Evolutionary conservation across 345 rosid genomes (phyloP).

Genomic region (Euphorbia pulcherrima): DNA sequence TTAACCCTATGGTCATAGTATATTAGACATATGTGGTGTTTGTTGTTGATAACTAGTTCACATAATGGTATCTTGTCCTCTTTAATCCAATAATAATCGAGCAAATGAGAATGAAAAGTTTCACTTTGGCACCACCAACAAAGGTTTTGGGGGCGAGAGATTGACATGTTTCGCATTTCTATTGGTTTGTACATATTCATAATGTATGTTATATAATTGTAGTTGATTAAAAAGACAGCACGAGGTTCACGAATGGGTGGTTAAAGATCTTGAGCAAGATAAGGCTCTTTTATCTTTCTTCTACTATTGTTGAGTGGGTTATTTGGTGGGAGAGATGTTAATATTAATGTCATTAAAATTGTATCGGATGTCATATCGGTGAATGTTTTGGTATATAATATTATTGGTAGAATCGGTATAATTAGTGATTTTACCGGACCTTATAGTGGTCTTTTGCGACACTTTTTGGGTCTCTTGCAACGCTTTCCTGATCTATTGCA

Average conservation of each 20-base stretch:
- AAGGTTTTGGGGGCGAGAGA: slow-evolving; percentile 23
- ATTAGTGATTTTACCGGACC: no score
- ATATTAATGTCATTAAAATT: no score
- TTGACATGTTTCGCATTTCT: not conserved
- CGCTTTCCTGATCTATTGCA: no score
- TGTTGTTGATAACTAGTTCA: not conserved
- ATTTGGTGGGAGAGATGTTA: slow-evolving; percentile 14
- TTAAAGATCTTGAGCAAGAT: slow-evolving; percentile 6
- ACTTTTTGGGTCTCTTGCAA: no score
- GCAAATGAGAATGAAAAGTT: slow-evolving; percentile 16
- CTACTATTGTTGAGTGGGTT: slow-evolving; percentile 10
- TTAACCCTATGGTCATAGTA: slow-evolving; percentile 8
- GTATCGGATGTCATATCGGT: no score
- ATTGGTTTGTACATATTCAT: slow-evolving; percentile 3
- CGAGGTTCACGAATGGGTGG: slow-evolving; percentile 37
- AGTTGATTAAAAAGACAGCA: slow-evolving; percentile 22
- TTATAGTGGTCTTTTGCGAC: no score
- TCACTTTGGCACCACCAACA: slow-evolving; percentile 7
- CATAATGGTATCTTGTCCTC: not conserved
- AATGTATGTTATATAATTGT: not conserved
- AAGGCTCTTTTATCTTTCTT: not conserved
- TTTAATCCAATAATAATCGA: not conserved
- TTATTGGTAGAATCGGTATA: no score
- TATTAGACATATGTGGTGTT: not conserved
- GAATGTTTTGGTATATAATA: no score